Base-by-base conservation (phyloP, 2,329 filamentous ascomycete genomes). In the Hypomyces perniciosus region DNA sequence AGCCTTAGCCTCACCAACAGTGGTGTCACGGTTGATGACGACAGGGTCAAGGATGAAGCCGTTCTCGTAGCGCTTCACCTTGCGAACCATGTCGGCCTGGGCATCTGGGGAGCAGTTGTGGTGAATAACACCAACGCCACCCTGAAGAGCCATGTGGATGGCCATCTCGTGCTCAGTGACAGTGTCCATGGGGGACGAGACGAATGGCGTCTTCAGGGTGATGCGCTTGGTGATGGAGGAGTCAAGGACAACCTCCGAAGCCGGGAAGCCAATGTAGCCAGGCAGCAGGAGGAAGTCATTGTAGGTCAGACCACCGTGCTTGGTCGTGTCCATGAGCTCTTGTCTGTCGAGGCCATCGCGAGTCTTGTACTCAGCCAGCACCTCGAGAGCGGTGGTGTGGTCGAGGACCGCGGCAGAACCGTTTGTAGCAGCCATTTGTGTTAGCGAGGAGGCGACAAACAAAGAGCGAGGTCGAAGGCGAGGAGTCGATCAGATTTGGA, bases 131-230 rank as follows among this genome's bases (percentile, higher is more conserved):
- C 93, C 89, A 13, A 95, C 78, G 64, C 89, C 89, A 62, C 89
- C 89, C 66, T 93, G 86, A 31, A 93, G 80, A 47, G 89, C 89
- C 80, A 95, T 96, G 75, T 96, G 89, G 63, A 99, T 97, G 58
- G 93, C 95, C 95, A 99, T 99, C 70, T 95, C 92, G 75, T 96
- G 88, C 77, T 99, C 93, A 40, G 95, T 99, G 68, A 99, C 93
- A 8, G 93, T 99, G 76, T 99, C 93, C 93, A 99, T 99, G 64
- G 95, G 93, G 37, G 93, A 97, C 43, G 93, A 99, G 59, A 97
- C 83, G 65, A 99, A 91, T 54, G 93, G 93, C 6, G 91, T 95
- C 82, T 96, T 99, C 68, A 99, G 80, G 34, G 88, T 84, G 72
- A 99, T 95, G 65, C 90, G 85, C 82, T 95, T 96, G 61, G 93